phyloP scores from a whole-genome alignment of 768 basidiomycete species.

The Termitomyces sp. region DNA sequence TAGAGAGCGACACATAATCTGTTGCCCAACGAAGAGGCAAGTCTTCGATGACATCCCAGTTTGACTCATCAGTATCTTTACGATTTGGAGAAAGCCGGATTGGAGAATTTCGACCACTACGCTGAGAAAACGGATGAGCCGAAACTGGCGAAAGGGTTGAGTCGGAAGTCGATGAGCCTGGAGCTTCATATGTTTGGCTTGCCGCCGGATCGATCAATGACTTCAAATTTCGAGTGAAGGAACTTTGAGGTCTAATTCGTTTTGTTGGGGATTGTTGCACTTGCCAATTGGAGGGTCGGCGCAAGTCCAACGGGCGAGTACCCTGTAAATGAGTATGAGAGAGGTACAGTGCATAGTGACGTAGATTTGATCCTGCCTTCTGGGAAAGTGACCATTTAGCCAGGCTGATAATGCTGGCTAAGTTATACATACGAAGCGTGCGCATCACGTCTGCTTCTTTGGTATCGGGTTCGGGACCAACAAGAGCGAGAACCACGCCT shows the following conservation, averaged over 20 bases:
- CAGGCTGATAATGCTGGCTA: conserved; percentile 67
- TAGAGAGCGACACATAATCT: conserved; percentile 76
- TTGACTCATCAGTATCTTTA: conserved; percentile 38
- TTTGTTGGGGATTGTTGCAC: conserved; percentile 41
- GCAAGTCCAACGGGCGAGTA: conserved; percentile 54
- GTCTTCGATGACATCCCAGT: conserved; percentile 72
- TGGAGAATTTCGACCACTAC: conserved; percentile 6
- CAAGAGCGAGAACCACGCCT: conserved; percentile 73
- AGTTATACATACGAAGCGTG: conserved; percentile 76
- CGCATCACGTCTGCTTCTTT: conserved; percentile 53
- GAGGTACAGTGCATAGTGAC: neutral
- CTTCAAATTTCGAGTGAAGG: conserved; percentile 59
- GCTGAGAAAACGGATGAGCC: neutral
- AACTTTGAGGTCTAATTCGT: conserved; percentile 47
- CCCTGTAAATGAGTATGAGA: conserved; percentile 32
- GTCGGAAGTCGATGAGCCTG: conserved; percentile 25
- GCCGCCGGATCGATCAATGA: conserved; percentile 38
- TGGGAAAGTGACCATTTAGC: conserved; percentile 70
- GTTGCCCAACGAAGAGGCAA: conserved; percentile 81
- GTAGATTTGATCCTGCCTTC: conserved; percentile 36
- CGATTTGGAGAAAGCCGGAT: conserved; percentile 13
- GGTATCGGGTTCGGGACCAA: conserved; percentile 53
- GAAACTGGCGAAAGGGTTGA: conserved; percentile 18
- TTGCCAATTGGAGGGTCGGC: conserved; percentile 44
- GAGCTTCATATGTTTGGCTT: conserved; percentile 14